phyloP scores from a whole-genome alignment of 192 early-diverging fungal genomes.

The Podila epicladia region DNA sequence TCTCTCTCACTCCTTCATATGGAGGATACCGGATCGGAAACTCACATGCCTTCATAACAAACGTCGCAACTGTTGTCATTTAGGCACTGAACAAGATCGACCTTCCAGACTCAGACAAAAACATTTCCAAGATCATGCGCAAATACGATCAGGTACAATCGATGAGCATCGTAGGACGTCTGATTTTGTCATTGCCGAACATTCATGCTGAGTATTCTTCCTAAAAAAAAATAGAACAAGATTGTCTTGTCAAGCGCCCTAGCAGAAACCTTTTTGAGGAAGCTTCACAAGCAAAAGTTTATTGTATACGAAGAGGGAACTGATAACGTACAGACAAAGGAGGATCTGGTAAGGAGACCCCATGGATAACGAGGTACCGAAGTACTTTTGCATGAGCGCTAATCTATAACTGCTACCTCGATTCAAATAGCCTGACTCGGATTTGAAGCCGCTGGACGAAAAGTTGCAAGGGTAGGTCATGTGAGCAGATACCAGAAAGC shows the following conservation, averaged over 20 bases:
- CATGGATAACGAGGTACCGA: neutral
- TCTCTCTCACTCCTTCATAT: too few relatives aligned
- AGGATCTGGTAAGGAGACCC: constrained; percentile 43
- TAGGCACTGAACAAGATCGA: constrained; percentile 89
- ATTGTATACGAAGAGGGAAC: constrained; percentile 64
- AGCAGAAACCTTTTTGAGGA: constrained; percentile 71
- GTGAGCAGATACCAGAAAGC: too few relatives aligned
- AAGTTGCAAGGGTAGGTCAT: constrained; percentile 51
- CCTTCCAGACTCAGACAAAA: constrained; percentile 83
- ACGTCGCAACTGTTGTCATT: neutral
- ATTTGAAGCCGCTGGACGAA: constrained; percentile 65
- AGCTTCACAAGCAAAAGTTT: constrained; percentile 65
- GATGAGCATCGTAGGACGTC: neutral
- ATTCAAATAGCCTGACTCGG: constrained; percentile 44
- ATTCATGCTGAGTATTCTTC: too few relatives aligned
- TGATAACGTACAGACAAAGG: constrained; percentile 62
- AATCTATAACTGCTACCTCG: neutral
- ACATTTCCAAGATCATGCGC: constrained; percentile 79
- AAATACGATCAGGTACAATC: constrained; percentile 71
- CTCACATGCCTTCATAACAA: neutral
- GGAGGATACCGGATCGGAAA: too few relatives aligned
- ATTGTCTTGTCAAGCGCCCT: constrained; percentile 73
- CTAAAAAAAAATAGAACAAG: constrained; percentile 41
- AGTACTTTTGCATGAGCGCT: neutral
- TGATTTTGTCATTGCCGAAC: neutral